These are phyloP conservation scores for Marchantia polymorpha DNA, from an alignment of 225 moss, liverwort and hornwort genomes.

Conservation along the genomic window DNA sequence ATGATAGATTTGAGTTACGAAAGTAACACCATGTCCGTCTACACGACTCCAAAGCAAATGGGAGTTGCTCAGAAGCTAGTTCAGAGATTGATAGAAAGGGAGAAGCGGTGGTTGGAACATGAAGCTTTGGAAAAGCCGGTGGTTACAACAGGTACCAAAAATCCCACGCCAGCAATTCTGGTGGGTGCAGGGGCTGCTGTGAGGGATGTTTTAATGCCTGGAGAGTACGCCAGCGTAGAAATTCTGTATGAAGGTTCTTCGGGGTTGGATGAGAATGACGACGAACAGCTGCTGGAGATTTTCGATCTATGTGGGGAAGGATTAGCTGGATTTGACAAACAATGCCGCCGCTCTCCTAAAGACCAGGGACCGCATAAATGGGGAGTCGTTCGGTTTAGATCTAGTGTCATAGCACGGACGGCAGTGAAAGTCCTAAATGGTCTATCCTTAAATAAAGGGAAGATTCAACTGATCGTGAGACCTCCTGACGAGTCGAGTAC, in stretches of 20 bases:
- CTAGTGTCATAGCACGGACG: slow-evolving; percentile 22
- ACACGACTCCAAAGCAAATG: slow-evolving; percentile 39
- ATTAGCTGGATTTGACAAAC: slow-evolving; percentile 36
- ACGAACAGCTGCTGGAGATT: slow-evolving; percentile 38
- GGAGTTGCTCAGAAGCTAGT: slow-evolving; percentile 25
- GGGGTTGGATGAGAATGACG: slow-evolving; percentile 26
- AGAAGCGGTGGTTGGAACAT: slow-evolving; percentile 33
- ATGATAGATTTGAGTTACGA: slow-evolving; percentile 34
- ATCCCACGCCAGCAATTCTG: slow-evolving; percentile 30
- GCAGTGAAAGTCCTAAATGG: slow-evolving; percentile 39
- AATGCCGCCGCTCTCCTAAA: background rate
- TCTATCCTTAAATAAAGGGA: slow-evolving; percentile 13
- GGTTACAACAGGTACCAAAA: slow-evolving; percentile 12
- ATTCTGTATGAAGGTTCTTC: slow-evolving; percentile 28
- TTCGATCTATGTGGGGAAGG: slow-evolving; percentile 41
- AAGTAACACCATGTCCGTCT: slow-evolving; percentile 25
- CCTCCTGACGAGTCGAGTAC: slow-evolving; percentile 9
- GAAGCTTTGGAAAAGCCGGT: slow-evolving; percentile 32
- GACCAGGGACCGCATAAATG: slow-evolving; percentile 16
- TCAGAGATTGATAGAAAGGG: slow-evolving; percentile 17
- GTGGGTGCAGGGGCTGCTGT: slow-evolving; percentile 34
- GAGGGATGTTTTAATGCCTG: slow-evolving; percentile 42
- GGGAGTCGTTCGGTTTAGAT: slow-evolving; percentile 35
- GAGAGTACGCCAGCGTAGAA: slow-evolving; percentile 38
- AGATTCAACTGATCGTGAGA: slow-evolving; percentile 15